Conservation (phyloP, 2,329 filamentous ascomycete species). For the Nakataea oryzae region DNA sequence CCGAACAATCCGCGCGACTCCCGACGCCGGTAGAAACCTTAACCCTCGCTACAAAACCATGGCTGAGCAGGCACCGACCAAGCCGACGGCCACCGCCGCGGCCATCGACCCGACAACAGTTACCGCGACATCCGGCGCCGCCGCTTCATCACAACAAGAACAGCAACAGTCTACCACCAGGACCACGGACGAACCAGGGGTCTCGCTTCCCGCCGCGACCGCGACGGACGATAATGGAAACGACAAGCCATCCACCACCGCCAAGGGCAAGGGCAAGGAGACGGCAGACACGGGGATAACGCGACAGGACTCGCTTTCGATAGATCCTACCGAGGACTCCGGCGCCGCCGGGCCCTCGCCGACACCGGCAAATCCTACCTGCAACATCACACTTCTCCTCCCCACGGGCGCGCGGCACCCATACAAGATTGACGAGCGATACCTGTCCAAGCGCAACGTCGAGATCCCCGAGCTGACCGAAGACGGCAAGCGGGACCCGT, state of each 20-base stretch:
- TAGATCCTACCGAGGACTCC: conserved; percentile 3
- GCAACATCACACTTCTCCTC: conserved; percentile 74
- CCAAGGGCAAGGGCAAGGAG: conserved; percentile 25
- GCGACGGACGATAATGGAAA: background rate
- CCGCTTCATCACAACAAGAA: background rate
- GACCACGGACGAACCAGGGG: background rate
- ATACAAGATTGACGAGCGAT: conserved; percentile 81
- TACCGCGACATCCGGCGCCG: background rate
- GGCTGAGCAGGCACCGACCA: background rate
- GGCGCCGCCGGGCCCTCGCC: background rate
- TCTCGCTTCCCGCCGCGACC: background rate
- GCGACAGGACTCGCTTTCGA: conserved; percentile 9
- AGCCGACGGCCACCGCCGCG: conserved; percentile 13
- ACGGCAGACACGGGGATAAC: conserved; percentile 16
- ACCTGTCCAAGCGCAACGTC: conserved; percentile 72
- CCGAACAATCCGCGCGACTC: background rate
- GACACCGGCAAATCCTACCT: conserved; percentile 27
- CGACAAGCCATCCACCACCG: conserved; percentile 9
- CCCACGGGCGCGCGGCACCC: conserved; percentile 76
- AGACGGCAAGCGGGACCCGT: conserved; percentile 59
- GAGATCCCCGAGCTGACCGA: conserved; percentile 56
- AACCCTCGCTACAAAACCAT: background rate
- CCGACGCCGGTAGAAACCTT: background rate
- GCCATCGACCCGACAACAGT: conserved; percentile 25
- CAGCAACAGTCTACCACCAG: background rate